These are phyloP conservation scores for Lanzia echinophila DNA, from an alignment of 2,329 filamentous ascomycete genomes.

Conservation along the genomic window DNA sequence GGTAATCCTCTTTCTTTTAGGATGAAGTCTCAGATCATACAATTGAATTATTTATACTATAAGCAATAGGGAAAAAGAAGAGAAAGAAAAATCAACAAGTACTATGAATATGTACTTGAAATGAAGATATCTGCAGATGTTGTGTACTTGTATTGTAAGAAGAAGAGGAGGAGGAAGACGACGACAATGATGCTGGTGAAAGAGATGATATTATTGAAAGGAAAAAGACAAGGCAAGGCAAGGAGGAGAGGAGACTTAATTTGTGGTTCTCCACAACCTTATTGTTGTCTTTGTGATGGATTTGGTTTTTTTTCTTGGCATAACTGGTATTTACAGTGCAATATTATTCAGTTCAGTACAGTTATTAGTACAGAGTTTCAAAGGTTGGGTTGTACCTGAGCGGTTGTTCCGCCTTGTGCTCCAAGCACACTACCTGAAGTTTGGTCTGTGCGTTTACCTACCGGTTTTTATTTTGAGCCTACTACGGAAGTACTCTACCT, in stretches of 20 bases:
- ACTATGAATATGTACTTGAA: conserved; percentile 2
- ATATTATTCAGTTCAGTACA: too few relatives aligned
- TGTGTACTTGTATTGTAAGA: background rate
- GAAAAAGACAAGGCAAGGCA: background rate
- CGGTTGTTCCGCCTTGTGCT: background rate
- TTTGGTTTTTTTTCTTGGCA: background rate
- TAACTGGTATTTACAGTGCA: too few relatives aligned
- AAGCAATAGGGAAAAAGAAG: background rate
- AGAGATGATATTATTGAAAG: background rate
- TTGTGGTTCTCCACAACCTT: background rate
- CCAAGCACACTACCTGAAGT: background rate
- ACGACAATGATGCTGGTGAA: too few relatives aligned
- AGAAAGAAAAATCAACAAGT: background rate
- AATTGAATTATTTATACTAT: background rate
- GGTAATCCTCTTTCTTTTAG: background rate
- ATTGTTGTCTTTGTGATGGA: conserved; percentile 2
- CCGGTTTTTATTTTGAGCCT: background rate
- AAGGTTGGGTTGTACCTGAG: too few relatives aligned
- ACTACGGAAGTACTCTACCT: background rate
- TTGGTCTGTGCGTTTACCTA: conserved; percentile 1
- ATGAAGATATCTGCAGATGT: background rate
- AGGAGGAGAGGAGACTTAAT: background rate
- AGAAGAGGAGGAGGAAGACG: too few relatives aligned
- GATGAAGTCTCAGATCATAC: background rate
- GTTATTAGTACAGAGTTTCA: too few relatives aligned